Evolutionary conservation across 495 filamentous ascomycete genomes (phyloP).

Genomic region (Podospora pseudocomata): DNA sequence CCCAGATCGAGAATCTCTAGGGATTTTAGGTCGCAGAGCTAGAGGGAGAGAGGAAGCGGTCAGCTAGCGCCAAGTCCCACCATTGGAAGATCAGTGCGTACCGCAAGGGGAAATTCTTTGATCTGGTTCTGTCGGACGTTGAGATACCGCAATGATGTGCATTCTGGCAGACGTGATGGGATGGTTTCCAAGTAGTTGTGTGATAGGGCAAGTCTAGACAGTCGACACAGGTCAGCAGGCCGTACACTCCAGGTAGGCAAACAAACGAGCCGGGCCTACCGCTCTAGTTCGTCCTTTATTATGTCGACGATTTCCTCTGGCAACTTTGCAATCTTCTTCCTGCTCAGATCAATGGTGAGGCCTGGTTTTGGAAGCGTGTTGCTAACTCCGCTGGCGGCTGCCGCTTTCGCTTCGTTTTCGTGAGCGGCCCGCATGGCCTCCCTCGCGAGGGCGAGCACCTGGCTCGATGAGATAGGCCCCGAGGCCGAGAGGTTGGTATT

Average conservation of each 20-base stretch:
- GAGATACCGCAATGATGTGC: conserved; percentile 86
- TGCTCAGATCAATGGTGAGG: conserved; percentile 83
- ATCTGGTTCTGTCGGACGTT: conserved; percentile 87
- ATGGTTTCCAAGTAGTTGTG: conserved; percentile 82
- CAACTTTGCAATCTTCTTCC: conserved; percentile 72
- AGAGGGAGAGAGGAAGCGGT: conserved; percentile 17
- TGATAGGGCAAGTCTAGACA: conserved; percentile 71
- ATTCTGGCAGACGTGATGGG: conserved; percentile 77
- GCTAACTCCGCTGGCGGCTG: conserved; percentile 63
- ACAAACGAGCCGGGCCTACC: conserved; percentile 47
- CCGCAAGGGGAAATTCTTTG: conserved; percentile 79
- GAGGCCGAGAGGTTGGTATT: conserved; percentile 38
- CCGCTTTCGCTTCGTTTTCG: conserved; percentile 64
- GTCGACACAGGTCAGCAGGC: conserved; percentile 17
- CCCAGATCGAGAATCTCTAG: conserved; percentile 92
- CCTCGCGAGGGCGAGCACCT: conserved; percentile 56
- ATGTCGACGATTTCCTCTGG: conserved; percentile 88
- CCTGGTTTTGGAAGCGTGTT: conserved; percentile 65
- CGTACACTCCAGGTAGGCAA: not conserved
- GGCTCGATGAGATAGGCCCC: conserved; percentile 41
- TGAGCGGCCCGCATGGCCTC: conserved; percentile 64
- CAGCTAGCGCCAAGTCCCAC: conserved; percentile 15
- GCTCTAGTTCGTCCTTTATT: conserved; percentile 87
- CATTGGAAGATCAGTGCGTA: conserved; percentile 41
- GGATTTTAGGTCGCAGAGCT: conserved; percentile 73